Percentiles rank a stretch among this genome's conserved stretches.
Conservation (phyloP, 768 basidiomycete species). For the Agrocybe praecox region DNA sequence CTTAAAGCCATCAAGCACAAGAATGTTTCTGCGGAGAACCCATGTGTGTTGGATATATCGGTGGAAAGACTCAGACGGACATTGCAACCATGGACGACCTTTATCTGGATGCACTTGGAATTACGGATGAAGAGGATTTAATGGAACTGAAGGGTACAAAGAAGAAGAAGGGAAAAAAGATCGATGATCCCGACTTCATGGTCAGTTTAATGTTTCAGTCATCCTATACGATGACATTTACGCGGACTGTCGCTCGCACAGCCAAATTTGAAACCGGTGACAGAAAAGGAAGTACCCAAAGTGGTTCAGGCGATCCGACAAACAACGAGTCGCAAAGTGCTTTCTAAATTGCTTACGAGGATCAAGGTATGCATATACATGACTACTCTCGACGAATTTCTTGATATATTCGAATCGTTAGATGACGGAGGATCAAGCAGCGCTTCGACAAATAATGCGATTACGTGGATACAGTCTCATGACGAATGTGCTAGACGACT, state of each 20-base stretch:
- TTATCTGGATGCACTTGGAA: conserved; percentile 93
- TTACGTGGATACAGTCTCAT: conserved; percentile 93
- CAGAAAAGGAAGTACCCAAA: conserved; percentile 83
- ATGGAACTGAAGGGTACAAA: conserved; percentile 89
- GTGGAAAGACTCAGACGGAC: conserved; percentile 98
- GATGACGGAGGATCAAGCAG: conserved; percentile 84
- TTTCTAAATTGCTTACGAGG: conserved; percentile 81
- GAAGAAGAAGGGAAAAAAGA: conserved; percentile 90
- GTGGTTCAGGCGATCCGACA: conserved; percentile 91
- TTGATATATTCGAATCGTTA: conserved; percentile 27
- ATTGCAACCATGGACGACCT: conserved; percentile 93
- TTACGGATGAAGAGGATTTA: conserved; percentile 86
- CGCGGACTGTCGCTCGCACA: conserved; percentile 28
- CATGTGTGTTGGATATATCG: conserved; percentile 94
- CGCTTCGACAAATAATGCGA: conserved; percentile 85
- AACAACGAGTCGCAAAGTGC: conserved; percentile 78
- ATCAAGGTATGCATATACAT: conserved; percentile 59
- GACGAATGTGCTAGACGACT: conserved; percentile 84
- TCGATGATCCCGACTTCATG: conserved; percentile 89
- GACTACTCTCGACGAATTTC: background rate
- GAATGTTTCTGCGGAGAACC: conserved; percentile 93
- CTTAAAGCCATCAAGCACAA: conserved; percentile 85
- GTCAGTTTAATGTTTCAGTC: conserved; percentile 45
- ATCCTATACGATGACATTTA: background rate
- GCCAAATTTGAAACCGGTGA: conserved; percentile 78